Base-by-base conservation (phyloP, 768 basidiomycete species). In the Phylloporus sp. region DNA sequence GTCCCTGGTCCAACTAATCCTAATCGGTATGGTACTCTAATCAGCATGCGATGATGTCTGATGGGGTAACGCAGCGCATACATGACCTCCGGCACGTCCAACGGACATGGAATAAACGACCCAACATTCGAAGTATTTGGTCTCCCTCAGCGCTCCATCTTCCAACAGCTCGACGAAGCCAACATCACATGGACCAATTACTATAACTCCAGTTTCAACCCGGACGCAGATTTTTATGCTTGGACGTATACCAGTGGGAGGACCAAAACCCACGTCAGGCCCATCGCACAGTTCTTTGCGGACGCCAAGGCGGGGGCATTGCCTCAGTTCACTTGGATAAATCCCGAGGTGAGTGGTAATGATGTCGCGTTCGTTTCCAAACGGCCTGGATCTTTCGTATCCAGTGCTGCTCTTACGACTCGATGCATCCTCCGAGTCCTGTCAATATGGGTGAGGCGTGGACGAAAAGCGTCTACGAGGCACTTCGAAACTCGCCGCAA, bases 141-240 rank as follows among this genome's bases (percentile, higher is more conserved):
- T 4, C 57, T 61, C 9, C 59, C 59, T 6, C 60, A 62, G 13
- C 57, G 59, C 8, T 61, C 60, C 34, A 62, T 61, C 29, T 61
- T 61, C 15, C 60, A 60, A 26, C 60, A 61, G 15, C 54, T 61
- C 37, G 60, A 61, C 21, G 59, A 61, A 20, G 43, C 51, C 20
- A 60, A 62, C 14, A 28, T 61, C 6, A 62, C 49, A 2, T 61
- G 59, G 59, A 29, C 15, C 18, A 61, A 61, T 24, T 62, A 62
- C 28, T 61, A 62, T 32, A 61, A 61, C 44, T 61, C 59, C 1
- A 61, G 60, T 31, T 61, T 61, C 50, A 53, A 57, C 28, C 59
- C 59, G 3, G 59, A 61, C 4, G 34, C 59, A n/a, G 44, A 51
- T 3, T 62, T 61, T 13, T 61, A 61, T 17, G 9, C 9, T 9